Conservation (phyloP, 768 basidiomycete genomes). For the Agaricus subrufescens region DNA sequence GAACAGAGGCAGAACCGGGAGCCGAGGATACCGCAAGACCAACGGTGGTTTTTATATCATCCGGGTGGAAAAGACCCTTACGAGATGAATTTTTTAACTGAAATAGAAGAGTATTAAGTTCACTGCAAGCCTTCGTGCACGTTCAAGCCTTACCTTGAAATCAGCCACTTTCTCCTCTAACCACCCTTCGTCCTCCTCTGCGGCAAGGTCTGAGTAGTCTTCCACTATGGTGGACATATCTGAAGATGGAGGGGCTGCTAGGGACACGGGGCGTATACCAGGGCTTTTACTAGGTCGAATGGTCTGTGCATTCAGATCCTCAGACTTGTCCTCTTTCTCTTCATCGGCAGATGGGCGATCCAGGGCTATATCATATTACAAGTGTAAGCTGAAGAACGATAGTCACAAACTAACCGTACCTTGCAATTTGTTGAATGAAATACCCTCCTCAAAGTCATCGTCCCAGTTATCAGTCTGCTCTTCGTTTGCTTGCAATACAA, state of each 20-base stretch:
- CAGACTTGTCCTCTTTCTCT: slow-evolving; percentile 43
- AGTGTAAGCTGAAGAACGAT: slow-evolving; percentile 3
- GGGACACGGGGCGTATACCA: slow-evolving; percentile 43
- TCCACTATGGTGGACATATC: slow-evolving; percentile 72
- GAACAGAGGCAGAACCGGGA: slow-evolving; percentile 66
- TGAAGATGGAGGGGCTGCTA: slow-evolving; percentile 57
- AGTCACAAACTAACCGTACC: slow-evolving; percentile 25
- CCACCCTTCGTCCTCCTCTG: slow-evolving; percentile 66
- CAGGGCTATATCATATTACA: slow-evolving; percentile 37
- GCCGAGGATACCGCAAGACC: slow-evolving; percentile 52
- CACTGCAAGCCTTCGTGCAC: not conserved
- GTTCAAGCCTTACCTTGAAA: slow-evolving; percentile 57
- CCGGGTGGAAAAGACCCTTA: slow-evolving; percentile 82
- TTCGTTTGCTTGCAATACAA: slow-evolving; percentile 68
- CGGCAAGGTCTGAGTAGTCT: slow-evolving; percentile 86
- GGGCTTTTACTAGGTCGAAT: slow-evolving; percentile 73
- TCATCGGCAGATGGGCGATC: slow-evolving; percentile 58
- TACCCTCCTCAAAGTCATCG: slow-evolving; percentile 94
- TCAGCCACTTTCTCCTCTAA: slow-evolving; percentile 78
- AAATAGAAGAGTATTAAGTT: not conserved
- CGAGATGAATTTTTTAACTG: slow-evolving; percentile 68
- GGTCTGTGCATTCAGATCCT: slow-evolving; percentile 71
- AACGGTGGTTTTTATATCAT: slow-evolving; percentile 74
- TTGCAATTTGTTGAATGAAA: slow-evolving; percentile 82
- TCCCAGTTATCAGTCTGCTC: slow-evolving; percentile 97